Conservation (phyloP, 2,329 filamentous ascomycete genomes). For the Fusarium avenaceum region DNA sequence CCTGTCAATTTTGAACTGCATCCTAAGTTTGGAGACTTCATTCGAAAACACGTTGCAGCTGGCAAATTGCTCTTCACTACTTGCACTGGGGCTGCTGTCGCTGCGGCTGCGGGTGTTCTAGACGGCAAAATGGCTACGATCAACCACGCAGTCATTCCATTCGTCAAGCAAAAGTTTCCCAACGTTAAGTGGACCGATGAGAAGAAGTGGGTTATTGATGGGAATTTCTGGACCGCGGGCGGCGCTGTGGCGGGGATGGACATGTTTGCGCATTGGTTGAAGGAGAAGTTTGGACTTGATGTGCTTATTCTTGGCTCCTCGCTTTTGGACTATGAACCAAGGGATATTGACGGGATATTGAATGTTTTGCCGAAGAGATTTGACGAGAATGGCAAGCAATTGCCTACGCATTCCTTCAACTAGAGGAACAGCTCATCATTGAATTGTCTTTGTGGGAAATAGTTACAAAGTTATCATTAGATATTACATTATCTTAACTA, state of each 20-base stretch:
- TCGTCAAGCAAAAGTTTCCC: slow-evolving; percentile 52
- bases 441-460: rapidly evolving
- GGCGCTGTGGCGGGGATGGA: slow-evolving; percentile 63
- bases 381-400: slow-evolving; percentile 49
- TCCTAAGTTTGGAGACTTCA: slow-evolving; percentile 50
- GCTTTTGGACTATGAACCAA: slow-evolving; percentile 54
- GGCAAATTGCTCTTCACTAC: slow-evolving; percentile 55
- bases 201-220: slow-evolving; percentile 61
- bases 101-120: slow-evolving; percentile 54
- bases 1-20: slow-evolving; percentile 47
- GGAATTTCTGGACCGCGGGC: slow-evolving; percentile 61
- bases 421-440: background rate
- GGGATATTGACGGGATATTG: slow-evolving; percentile 51
- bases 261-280: slow-evolving; percentile 58
- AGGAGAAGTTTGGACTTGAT: slow-evolving; percentile 52
- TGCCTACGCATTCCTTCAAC: slow-evolving; percentile 42
- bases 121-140: slow-evolving; percentile 60
- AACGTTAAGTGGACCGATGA: slow-evolving; percentile 60
- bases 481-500: too few species aligned
- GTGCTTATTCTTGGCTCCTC: slow-evolving; percentile 41
- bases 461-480: too few species aligned
- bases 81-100: slow-evolving; percentile 55
- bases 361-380: slow-evolving; percentile 50
- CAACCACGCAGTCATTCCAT: slow-evolving; percentile 55
- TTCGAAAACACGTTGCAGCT: slow-evolving; percentile 53